Evolutionary conservation across 108 stramenopile species (phyloP), one percentile per base, ranked within the genome.

Genomic region (Nitzschia putrida): DNA sequence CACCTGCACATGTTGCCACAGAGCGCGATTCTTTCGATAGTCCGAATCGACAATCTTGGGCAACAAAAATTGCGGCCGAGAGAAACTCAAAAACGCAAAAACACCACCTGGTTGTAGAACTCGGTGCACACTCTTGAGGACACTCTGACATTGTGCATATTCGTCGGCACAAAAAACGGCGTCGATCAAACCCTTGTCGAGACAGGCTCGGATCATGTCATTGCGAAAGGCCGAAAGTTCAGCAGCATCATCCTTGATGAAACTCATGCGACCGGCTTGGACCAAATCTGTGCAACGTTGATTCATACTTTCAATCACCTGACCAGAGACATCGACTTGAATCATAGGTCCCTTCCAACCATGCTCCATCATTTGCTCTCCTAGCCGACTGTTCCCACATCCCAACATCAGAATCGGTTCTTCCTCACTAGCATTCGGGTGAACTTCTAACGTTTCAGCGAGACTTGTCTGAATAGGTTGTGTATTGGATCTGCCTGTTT

Each of bases 121-220:
- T 20, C 88, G 76, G 53, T 87, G 80, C 26, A 87, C 85, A 68
- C 80, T 86, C n/a, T 64, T 63, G 57, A 92, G 64, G 10, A 90
- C 77, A 10, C 66, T 57, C 53, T 64, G 80, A 21, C 84, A 72
- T 38, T 84, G 64, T 23, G 82, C 56, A 52, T 72, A 55, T 29
- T 82, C 79, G 55, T 78, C 73, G 59, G 79, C 78, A 72, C 87
- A 85, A 76, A 82, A 90, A 7, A 93, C 58, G 11, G 80, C 83
- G 77, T 93, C 92, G 24, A 93, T 42, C 67, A 93, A 69, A 18
- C 92, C 92, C 75, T 93, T 93, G 77, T 93, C 92, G 13, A 93
- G 24, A 29, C 86, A 81, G 24, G 87, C 89, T 47, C 80, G 71
- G 10, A 93, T 76, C 72, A 82, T 80, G 3, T 57, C 72, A 16